phyloP scores from a whole-genome alignment of 306 rosid genomes.

The Cicer yamashitae region DNA sequence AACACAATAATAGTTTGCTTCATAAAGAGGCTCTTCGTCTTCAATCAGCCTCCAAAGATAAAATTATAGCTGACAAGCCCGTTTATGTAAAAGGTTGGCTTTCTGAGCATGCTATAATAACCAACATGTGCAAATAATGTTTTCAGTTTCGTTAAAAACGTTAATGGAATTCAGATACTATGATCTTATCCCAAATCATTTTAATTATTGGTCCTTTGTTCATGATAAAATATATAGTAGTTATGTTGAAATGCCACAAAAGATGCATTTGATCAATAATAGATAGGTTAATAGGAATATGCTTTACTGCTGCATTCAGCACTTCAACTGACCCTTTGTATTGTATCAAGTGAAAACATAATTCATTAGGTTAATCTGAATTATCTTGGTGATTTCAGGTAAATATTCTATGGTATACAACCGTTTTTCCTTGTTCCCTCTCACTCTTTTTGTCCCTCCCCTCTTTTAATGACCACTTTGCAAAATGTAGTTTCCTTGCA shows the following conservation, averaged over 20 bases:
- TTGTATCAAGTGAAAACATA: constrained; percentile 15
- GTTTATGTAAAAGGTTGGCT: constrained; percentile 86
- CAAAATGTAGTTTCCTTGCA: background rate
- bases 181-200: constrained; percentile 31
- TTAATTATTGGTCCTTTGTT: background rate
- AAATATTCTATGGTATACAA: background rate
- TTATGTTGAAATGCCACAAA: constrained; percentile 30
- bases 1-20: constrained; percentile 95
- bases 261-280: constrained; percentile 22
- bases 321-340: constrained; percentile 18
- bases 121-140: constrained; percentile 14
- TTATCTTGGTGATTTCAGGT: constrained; percentile 11
- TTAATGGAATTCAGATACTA: background rate
- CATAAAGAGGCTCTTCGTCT: constrained; percentile 99
- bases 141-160: constrained; percentile 9
- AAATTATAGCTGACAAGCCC: constrained; percentile 84
- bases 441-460: constrained; percentile 16
- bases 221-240: constrained; percentile 19
- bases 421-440: constrained; percentile 11
- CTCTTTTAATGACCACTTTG: constrained; percentile 30
- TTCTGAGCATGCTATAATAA: constrained; percentile 34
- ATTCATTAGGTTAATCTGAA: constrained; percentile 12
- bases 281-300: constrained; percentile 28
- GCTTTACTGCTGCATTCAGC: constrained; percentile 12
- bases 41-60: constrained; percentile 95